Base-by-base conservation (phyloP, 2,329 filamentous ascomycete species). In the Phialemoniopsis sp. region DNA sequence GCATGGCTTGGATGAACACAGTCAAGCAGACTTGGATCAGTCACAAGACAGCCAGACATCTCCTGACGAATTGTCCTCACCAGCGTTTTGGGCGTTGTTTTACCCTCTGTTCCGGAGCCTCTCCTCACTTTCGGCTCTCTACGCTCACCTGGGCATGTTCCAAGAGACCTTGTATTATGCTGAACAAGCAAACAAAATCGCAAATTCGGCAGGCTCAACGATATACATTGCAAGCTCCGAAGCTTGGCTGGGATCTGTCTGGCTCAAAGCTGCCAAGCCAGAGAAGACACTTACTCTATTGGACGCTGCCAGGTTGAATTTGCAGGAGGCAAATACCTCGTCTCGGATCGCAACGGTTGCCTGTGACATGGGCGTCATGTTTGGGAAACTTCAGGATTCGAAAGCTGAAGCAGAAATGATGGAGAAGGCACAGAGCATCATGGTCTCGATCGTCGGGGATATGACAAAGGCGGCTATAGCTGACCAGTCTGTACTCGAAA, bases 121-220 rank as follows among this genome's bases (percentile, higher is more conserved):
- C 13, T 63, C 82, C 43, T 82, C 89, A 42, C 75, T 95, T 4
- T 89, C 89, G 1, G 75, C 76, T 4, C 69, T 95, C 2, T 95
- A 90, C 50, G 80, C 85, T 2, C 85, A 95, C 47, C 78, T 93
- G 46, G 93, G 93, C 19, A 77, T 95, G 63, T 88, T 89, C 47
- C 82, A 88, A 44, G 91, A 97, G 58, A 91, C 91, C 3, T 66
- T 91, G 1, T 93, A 90, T 57, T 94, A 95, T 50, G 83, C 85
- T 2, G 85, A 96, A 49, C 86, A 93, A 51, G 89, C 89, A 0
- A 71, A 85, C 39, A 88, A 85, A 52, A 77, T 95, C 43, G 87
- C 87, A 16, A 72, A 75, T 42, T 78, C 76, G n/a, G 77, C 86
- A 8, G 69, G 76, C 35, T 82, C 85, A 0, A 70, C 76, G 29